These are phyloP conservation scores for Chlamydomonas asymmetrica DNA, from an alignment of 139 green algal species.

Conservation along the genomic window DNA sequence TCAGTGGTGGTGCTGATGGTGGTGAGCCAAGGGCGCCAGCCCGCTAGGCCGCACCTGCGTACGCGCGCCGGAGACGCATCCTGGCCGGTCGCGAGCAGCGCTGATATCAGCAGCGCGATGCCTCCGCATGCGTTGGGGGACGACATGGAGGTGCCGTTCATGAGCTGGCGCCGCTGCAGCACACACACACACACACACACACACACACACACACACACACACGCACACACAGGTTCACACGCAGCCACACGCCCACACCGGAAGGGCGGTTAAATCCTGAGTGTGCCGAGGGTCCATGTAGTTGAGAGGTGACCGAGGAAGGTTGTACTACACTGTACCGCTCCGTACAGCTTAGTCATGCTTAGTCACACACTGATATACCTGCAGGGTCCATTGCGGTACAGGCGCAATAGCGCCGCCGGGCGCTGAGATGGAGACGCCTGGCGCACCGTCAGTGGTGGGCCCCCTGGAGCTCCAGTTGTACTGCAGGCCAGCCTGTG, in stretches of 20 bases:
- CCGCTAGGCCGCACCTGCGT: no score
- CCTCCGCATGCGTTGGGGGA: slow-evolving; percentile 77
- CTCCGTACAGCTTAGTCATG: no score
- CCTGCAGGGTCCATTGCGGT: slow-evolving; percentile 74
- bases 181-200: not conserved
- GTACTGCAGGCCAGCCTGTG: slow-evolving; percentile 73
- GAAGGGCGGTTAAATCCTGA: no score
- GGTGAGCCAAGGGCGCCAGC: not conserved
- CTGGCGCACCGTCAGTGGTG: slow-evolving; percentile 73
- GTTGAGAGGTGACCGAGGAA: no score
- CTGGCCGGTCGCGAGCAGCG: slow-evolving; percentile 24
- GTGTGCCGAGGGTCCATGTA: no score
- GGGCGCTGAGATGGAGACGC: slow-evolving; percentile 73
- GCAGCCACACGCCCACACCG: no score
- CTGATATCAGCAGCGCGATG: slow-evolving; percentile 80
- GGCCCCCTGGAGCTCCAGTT: slow-evolving; percentile 80
- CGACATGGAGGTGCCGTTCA: slow-evolving; percentile 89
- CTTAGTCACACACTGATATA: no score
- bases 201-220: not conserved
- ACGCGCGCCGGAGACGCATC: no score
- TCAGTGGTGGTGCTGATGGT: no score
- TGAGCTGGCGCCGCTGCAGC: slow-evolving; percentile 73
- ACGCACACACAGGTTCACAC: not conserved
- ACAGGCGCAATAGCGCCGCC: slow-evolving; percentile 72
- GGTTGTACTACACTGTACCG: no score